Percentiles rank a stretch among this genome's conserved stretches.
phyloP scores from a whole-genome alignment of 1,284 basidiomycete genomes.

The Trichosporon sp. region DNA sequence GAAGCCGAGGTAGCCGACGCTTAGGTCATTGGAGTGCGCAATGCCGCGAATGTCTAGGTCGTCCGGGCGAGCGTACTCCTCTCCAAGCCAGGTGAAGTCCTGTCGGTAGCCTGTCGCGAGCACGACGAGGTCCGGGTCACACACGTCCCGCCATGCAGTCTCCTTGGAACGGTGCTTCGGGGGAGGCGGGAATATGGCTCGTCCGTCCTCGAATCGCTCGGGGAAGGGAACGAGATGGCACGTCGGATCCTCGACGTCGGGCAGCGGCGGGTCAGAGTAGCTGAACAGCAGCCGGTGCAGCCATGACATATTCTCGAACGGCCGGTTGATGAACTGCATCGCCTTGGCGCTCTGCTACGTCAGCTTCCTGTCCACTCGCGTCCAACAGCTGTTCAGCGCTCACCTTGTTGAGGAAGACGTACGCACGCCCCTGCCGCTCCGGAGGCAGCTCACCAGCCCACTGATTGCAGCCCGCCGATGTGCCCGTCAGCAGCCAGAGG shows the following conservation, averaged over 20 bases:
- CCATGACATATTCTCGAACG: slow-evolving; percentile 52
- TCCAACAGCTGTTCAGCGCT: neutral
- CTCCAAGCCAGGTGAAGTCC: slow-evolving; percentile 51
- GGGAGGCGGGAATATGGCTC: slow-evolving; percentile 52
- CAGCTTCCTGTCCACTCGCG: neutral
- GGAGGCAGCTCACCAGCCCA: slow-evolving; percentile 62
- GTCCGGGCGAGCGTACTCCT: slow-evolving; percentile 53
- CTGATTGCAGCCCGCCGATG: slow-evolving; percentile 61
- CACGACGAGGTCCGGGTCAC: slow-evolving; percentile 38
- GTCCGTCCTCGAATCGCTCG: slow-evolving; percentile 52
- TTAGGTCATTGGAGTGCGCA: slow-evolving; percentile 52
- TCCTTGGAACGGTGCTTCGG: slow-evolving; percentile 36
- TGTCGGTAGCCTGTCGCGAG: slow-evolving; percentile 54
- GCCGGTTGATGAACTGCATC: slow-evolving; percentile 60
- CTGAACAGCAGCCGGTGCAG: slow-evolving; percentile 53
- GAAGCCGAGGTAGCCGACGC: slow-evolving; percentile 60
- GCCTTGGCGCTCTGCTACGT: slow-evolving; percentile 43
- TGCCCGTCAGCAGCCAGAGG: slow-evolving; percentile 59
- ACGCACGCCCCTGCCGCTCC: slow-evolving; percentile 56
- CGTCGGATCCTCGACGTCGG: slow-evolving; percentile 52
- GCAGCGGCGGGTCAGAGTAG: slow-evolving; percentile 56
- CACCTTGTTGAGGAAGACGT: slow-evolving; percentile 49
- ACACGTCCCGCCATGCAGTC: slow-evolving; percentile 32
- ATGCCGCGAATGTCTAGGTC: slow-evolving; percentile 57
- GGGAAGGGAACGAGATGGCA: slow-evolving; percentile 62